Base-by-base conservation (phyloP, 2,329 filamentous ascomycete genomes). In the Ophiognomonia clavigignenti-juglandacearum region DNA sequence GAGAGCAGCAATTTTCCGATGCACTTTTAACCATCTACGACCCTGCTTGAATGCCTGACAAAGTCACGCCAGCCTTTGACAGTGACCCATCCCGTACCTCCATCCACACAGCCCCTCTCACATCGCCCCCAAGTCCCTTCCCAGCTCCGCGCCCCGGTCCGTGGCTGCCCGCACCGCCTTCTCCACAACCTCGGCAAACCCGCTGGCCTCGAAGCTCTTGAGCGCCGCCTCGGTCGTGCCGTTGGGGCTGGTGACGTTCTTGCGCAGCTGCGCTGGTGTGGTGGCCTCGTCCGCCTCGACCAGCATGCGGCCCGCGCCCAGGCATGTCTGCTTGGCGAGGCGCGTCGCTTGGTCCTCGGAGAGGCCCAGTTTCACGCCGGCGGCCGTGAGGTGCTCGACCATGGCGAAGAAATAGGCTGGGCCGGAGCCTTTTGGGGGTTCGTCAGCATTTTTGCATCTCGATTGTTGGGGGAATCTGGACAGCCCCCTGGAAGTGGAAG, bases 321-420 rank as follows among this genome's bases (percentile, higher is more conserved):
- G 61, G 49, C 72, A 75, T 0, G 73, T 76, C 61, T 76, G 73
- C 52, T 67, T 72, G 9, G 73, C 73, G 16, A 74, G 60, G 1
- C 71, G 67, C 10, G 67, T 68, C n/a, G 73, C 73, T 57, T 75
- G 73, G 47, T 75, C 72, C 16, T 62, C 58, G 0, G 71, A 64
- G 22, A 76, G 64, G 2, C 73, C 73, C 2, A 74, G 60, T n/a
- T 61, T 59, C 8, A 61, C 64, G 11, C 66, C 73, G 50, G 67
- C 69, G 43, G 68, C 57, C 44, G 73, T 69, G 38, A 76, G 61
- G 57, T 76, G 72, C 55, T 76, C 73, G 6, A 76, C 73, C 59
- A 76, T 65, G 54, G 71, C 71, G 56, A 76, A 76, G 62, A 76
- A 76, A 61, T 76, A 76, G 1, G 73, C 73, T 0, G 73, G 73